These are phyloP conservation scores for Torulaspora gathmanii DNA, from an alignment of 805 yeast species.

Conservation along the genomic window DNA sequence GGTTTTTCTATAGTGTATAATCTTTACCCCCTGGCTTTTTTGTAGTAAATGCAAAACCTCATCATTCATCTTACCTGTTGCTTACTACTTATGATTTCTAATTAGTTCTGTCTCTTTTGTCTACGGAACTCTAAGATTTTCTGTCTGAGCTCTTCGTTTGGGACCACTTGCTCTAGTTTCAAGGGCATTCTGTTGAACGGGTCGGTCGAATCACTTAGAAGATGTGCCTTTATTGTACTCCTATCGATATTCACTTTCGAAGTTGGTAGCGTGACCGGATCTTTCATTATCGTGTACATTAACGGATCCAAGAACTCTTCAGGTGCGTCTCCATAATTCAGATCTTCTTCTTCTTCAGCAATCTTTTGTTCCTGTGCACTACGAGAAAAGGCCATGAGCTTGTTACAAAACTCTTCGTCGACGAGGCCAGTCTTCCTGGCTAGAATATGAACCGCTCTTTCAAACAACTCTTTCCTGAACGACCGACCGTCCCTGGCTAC, in stretches of 20 bases:
- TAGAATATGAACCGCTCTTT: conserved; percentile 65
- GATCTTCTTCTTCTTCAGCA: conserved; percentile 74
- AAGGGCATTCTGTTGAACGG: conserved; percentile 94
- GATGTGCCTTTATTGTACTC: conserved; percentile 87
- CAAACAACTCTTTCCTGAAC: conserved; percentile 60
- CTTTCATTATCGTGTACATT: conserved; percentile 92
- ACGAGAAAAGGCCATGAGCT: conserved; percentile 52
- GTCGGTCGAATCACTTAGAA: conserved; percentile 91
- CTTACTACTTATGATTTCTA: background rate
- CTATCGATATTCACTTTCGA: conserved; percentile 83
- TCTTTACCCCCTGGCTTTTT: conserved; percentile 22
- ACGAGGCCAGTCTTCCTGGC: conserved; percentile 49
- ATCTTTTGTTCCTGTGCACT: conserved; percentile 58
- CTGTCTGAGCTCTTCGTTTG: conserved; percentile 62
- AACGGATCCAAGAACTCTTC: conserved; percentile 96
- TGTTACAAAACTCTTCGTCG: conserved; percentile 48
- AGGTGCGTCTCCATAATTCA: conserved; percentile 88
- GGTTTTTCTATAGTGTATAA: conserved; percentile 21
- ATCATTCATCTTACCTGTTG: conserved; percentile 6
- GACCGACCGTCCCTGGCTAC: conserved; percentile 93
- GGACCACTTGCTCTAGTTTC: conserved; percentile 80
- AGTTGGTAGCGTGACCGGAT: conserved; percentile 91
- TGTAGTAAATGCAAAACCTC: conserved; percentile 7
- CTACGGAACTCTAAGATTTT: conserved; percentile 56
- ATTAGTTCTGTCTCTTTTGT: conserved; percentile 36